A percentile compares a stretch with the other conserved stretches of the same genome.
phyloP scores from a whole-genome alignment of 2,329 filamentous ascomycete genomes.

The Alternaria consortialis region DNA sequence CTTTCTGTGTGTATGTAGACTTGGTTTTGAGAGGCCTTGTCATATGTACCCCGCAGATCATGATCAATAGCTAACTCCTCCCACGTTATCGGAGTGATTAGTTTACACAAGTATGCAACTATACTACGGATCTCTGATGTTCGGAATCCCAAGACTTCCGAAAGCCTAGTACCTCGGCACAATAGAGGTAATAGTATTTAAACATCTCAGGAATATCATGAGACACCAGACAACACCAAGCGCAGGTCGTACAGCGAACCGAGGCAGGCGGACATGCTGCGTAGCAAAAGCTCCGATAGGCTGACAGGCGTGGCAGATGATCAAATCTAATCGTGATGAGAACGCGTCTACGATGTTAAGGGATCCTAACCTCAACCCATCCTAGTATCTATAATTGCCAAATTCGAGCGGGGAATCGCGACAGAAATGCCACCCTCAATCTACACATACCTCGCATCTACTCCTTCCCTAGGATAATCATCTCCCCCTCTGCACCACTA shows the following conservation, averaged over 20 bases:
- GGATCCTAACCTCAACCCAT: background rate
- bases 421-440: background rate
- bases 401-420: background rate
- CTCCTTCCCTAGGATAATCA: constrained; percentile 35
- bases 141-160: background rate
- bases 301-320: background rate
- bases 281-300: background rate
- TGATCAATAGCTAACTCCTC: background rate
- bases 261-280: background rate
- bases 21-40: background rate
- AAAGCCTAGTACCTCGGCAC: background rate
- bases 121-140: background rate
- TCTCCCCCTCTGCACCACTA: constrained; percentile 37
- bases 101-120: background rate
- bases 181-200: background rate
- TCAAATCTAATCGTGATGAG: background rate
- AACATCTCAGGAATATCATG: background rate
- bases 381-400: background rate
- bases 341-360: background rate
- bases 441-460: constrained; percentile 9
- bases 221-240: background rate
- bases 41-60: constrained; percentile 1
- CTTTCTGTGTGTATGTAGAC: background rate
- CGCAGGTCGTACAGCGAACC: background rate
- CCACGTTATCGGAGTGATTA: background rate